Conservation (phyloP, 345 rosid species). For the Lepidium africanum region DNA sequence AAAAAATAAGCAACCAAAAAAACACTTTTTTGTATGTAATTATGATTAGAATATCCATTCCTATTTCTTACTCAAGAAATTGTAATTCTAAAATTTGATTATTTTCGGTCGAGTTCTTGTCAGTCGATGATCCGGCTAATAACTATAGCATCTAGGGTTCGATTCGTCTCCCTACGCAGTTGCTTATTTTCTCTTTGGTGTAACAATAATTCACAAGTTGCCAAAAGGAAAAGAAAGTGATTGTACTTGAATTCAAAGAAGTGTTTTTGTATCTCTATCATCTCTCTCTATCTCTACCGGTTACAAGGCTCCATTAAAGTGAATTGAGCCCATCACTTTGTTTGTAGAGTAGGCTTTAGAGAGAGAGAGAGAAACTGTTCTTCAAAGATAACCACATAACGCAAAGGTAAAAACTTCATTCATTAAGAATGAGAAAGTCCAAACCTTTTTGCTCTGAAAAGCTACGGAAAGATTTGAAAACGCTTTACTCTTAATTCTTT, state of each 20-base stretch:
- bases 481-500: not conserved
- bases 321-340: slow-evolving; percentile 12
- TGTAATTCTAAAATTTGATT: not conserved
- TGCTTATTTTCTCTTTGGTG: no score
- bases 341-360: slow-evolving; percentile 17
- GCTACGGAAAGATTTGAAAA: slow-evolving; percentile 15
- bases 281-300: slow-evolving; percentile 1
- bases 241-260: not conserved
- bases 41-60: not conserved
- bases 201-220: not conserved
- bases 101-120: no score
- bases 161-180: no score
- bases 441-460: slow-evolving; percentile 25
- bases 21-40: not conserved
- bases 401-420: not conserved
- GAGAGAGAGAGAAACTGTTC: slow-evolving; percentile 18
- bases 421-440: slow-evolving; percentile 13
- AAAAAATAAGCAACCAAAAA: not conserved
- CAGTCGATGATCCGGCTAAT: no score
- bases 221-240: not conserved
- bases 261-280: not conserved
- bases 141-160: no score
- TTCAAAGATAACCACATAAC: slow-evolving; percentile 19
- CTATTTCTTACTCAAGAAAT: not conserved
- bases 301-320: not conserved